These are phyloP conservation scores for Rhizopus sp. DNA, from an alignment of 371 early-diverging fungal genomes.

Conservation along the genomic window DNA sequence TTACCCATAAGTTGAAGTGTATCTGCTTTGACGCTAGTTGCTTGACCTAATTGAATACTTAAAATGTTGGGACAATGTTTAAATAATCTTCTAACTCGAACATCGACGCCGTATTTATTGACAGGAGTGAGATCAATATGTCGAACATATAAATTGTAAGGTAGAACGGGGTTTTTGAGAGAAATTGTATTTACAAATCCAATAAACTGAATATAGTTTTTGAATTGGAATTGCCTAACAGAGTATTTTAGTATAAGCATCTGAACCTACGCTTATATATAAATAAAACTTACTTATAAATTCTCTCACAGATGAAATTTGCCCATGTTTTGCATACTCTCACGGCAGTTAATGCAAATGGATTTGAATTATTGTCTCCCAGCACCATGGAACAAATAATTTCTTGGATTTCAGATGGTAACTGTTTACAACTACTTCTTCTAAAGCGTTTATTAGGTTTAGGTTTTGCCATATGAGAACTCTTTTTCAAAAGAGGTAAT, in stretches of 20 bases:
- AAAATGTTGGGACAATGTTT: constrained; percentile 13
- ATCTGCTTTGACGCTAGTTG: constrained; percentile 21
- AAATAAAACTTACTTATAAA: constrained; percentile 23
- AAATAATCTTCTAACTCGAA: constrained; percentile 15
- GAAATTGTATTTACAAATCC: constrained; percentile 22
- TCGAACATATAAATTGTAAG: constrained; percentile 14
- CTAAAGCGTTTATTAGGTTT: constrained; percentile 5
- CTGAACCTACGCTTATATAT: too few species aligned
- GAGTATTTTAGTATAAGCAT: not conserved
- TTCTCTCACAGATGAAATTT: constrained; percentile 12
- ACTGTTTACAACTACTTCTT: constrained; percentile 4
- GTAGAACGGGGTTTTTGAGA: constrained; percentile 5
- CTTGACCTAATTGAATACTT: constrained; percentile 12
- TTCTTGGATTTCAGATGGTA: constrained; percentile 24
- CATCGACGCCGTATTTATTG: constrained; percentile 24
- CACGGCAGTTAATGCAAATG: constrained; percentile 17
- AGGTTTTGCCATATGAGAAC: constrained; percentile 3
- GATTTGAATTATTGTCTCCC: constrained; percentile 13
- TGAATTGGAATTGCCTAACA: constrained; percentile 15
- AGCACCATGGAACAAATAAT: constrained; percentile 18
- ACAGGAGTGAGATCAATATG: constrained; percentile 21
- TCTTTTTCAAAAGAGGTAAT: constrained; percentile 16
- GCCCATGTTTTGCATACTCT: constrained; percentile 23
- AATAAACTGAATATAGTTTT: constrained; percentile 21
- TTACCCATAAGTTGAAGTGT: constrained; percentile 17